Evolutionary conservation across 345 rosid species (phyloP).

Genomic region (Bruguiera sexangula): DNA sequence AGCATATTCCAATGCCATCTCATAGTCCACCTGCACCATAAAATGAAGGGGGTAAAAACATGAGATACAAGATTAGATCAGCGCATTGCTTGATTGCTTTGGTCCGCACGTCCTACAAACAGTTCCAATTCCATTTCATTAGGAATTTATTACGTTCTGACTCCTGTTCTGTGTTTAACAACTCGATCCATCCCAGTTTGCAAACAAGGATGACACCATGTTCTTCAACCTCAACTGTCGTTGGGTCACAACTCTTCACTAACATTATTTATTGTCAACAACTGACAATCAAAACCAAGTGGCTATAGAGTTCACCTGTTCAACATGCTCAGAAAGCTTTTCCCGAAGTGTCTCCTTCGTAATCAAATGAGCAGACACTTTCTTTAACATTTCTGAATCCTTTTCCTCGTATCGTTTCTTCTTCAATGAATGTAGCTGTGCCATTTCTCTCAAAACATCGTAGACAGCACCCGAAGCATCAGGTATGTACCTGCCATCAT

Average conservation of each 20-base stretch:
- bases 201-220: no score
- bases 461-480: slow-evolving; percentile 76
- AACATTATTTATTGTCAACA: background rate
- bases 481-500: slow-evolving; percentile 71
- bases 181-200: no score
- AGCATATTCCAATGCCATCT: slow-evolving; percentile 96
- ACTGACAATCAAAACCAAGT: background rate
- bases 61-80: no score
- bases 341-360: slow-evolving; percentile 68
- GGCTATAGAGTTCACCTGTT: slow-evolving; percentile 47
- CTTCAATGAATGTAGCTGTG: slow-evolving; percentile 50
- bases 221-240: background rate
- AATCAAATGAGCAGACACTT: slow-evolving; percentile 55
- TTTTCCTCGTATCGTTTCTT: slow-evolving; percentile 49
- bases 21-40: slow-evolving; percentile 86
- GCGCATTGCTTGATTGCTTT: no score
- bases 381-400: slow-evolving; percentile 50
- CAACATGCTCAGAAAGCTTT: slow-evolving; percentile 79
- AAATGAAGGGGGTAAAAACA: background rate
- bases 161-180: no score
- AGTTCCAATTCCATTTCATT: no score
- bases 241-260: background rate
- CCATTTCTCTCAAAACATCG: slow-evolving; percentile 70
- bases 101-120: no score
- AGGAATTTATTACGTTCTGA: no score